Base-by-base conservation (phyloP, 176 grass and related monocot genomes). In the Oryza longistaminata region DNA sequence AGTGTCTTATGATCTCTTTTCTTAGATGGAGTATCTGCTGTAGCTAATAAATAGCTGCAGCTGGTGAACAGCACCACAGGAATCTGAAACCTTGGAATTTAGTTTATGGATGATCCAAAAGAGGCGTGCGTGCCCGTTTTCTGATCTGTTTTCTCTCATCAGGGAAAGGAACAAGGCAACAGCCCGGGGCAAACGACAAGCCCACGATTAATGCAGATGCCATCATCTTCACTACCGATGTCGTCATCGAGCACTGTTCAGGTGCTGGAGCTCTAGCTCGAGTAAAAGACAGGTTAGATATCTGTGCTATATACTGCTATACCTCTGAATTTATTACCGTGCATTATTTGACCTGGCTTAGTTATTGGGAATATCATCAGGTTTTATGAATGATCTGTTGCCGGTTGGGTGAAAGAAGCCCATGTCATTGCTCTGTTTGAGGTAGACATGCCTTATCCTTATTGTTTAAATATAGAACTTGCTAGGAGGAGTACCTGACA, bases 401-500 rank as follows among this genome's bases (percentile, higher is more conserved):
- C 34, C 19, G 55, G 65, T 55, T 70, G 25, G 72, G 1, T 21
- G 34, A 37, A 68, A 68, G 33, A 3, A 17, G 10, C 46, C 25
- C 13, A 33, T 46, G 58, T 22, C 40, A 35, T 45, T 65, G 64
- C 6, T 69, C 73, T 8, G 48, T 85, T 67, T 40, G 25, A 15
- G 45, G 29, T 15, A 17, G 66, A 49, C 66, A 24, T 53, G 3
- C n/a, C 21, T 70, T 50, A 40, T 35, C 27, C 52, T 55, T 21
- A 55, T 21, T 55, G 52, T 35, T 85, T 55, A 62, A 29, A 49
- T 71, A 49, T 21, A 21, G 27, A 68, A 76, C 49, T 84, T 49
- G 22, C 11, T 26, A 81, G 45, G 80, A 68, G n/a, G 44, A 81
- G 25, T 92, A 95, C 96, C 96, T 98, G 79, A 83, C 27, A 68